phyloP scores from a whole-genome alignment of 495 filamentous ascomycete species.

The Penicillium manginii region DNA sequence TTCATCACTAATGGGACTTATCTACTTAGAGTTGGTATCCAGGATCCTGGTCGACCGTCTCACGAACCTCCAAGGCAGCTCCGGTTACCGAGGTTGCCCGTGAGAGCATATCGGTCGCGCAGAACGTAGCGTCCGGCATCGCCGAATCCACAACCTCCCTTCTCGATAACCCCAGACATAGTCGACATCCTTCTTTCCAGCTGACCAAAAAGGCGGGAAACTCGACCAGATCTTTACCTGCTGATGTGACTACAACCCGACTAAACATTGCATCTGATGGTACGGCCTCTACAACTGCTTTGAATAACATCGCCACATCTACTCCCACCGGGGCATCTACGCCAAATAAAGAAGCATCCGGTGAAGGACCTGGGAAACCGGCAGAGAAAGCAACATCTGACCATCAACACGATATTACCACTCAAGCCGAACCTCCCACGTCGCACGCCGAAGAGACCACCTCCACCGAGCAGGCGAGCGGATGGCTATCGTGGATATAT shows the following conservation, averaged over 20 bases:
- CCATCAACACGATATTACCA: conserved; percentile 16
- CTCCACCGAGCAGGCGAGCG: conserved; percentile 41
- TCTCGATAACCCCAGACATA: conserved; percentile 30
- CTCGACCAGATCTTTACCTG: conserved; percentile 53
- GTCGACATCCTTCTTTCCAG: conserved; percentile 42
- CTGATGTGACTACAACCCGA: conserved; percentile 50
- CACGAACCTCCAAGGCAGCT: conserved; percentile 64
- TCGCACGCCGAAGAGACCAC: conserved; percentile 17
- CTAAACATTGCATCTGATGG: conserved; percentile 55
- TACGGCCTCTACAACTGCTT: conserved; percentile 38
- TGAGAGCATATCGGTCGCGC: conserved; percentile 71
- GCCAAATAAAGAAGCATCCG: conserved; percentile 28
- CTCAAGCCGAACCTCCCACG: conserved; percentile 12
- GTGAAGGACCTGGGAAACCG: conserved; percentile 16
- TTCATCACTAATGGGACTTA: conserved; percentile 19
- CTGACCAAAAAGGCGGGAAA: conserved; percentile 44
- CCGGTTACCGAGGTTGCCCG: conserved; percentile 76
- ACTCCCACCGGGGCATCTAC: conserved; percentile 20
- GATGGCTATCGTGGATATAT: conserved; percentile 66
- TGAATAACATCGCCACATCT: conserved; percentile 30
- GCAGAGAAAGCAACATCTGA: conserved; percentile 25
- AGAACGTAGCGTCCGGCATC: conserved; percentile 48
- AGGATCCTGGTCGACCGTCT: conserved; percentile 63
- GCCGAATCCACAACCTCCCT: conserved; percentile 38
- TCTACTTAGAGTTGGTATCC: conserved; percentile 52